phyloP scores from a whole-genome alignment of 1,284 basidiomycete species.

The Golubevia pallescens region DNA sequence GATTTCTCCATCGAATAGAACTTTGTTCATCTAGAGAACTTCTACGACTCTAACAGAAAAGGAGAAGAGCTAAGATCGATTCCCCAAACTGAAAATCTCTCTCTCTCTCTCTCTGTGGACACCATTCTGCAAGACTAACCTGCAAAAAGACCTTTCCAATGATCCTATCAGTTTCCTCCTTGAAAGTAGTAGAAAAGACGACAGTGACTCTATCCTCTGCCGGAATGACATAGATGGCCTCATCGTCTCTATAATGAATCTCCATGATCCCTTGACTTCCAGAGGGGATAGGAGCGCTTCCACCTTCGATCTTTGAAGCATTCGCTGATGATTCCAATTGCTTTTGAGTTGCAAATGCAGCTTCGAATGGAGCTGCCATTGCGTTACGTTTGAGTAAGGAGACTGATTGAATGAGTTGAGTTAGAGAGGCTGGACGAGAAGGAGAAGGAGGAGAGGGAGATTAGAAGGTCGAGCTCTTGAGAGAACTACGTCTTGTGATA shows the following conservation, averaged over 20 bases:
- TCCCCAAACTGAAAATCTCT: background rate
- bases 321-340: constrained; percentile 72
- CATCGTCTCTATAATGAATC: constrained; percentile 88
- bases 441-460: background rate
- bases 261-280: constrained; percentile 82
- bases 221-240: constrained; percentile 94
- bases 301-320: constrained; percentile 65
- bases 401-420: constrained; percentile 79
- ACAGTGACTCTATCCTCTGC: constrained; percentile 94
- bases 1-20: constrained; percentile 1
- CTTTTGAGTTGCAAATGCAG: constrained; percentile 85
- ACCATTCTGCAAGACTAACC: constrained; percentile 68
- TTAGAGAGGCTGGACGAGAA: constrained; percentile 73
- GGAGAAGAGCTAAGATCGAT: background rate
- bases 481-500: too few relatives aligned
- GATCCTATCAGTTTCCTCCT: constrained; percentile 95
- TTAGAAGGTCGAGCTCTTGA: background rate
- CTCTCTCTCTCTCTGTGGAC: background rate
- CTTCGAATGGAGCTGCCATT: constrained; percentile 91
- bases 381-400: constrained; percentile 91
- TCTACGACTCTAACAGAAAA: background rate
- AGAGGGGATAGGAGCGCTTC: constrained; percentile 65
- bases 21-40: too few relatives aligned
- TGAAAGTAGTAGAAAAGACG: constrained; percentile 95
- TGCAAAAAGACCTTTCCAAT: constrained; percentile 97